These are phyloP conservation scores for Cyclanthera cordifolia DNA, from an alignment of 306 rosid genomes.

Conservation along the genomic window DNA sequence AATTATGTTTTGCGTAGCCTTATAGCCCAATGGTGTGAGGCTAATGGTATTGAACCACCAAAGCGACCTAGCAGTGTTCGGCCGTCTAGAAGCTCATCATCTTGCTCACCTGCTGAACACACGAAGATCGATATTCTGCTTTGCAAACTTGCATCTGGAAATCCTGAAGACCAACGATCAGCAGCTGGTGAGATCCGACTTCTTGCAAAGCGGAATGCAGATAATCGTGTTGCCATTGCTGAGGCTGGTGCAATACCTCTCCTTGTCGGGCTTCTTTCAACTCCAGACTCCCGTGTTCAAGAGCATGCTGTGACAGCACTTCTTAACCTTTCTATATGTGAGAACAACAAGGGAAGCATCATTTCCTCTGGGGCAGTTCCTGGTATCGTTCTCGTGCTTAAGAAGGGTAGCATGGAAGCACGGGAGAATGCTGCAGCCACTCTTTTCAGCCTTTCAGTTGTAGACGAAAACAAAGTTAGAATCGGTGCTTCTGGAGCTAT, in stretches of 20 bases:
- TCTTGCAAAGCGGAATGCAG: constrained; percentile 92
- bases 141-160: constrained; percentile 48
- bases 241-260: constrained; percentile 97
- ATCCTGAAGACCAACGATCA: constrained; percentile 69
- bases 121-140: constrained; percentile 59
- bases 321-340: constrained; percentile 88
- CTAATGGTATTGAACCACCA: constrained; percentile 88
- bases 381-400: constrained; percentile 83
- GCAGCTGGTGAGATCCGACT: constrained; percentile 97
- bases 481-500: constrained; percentile 88
- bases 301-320: constrained; percentile 98
- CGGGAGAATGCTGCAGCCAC: constrained; percentile 99
- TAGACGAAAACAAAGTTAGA: constrained; percentile 74
- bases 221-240: constrained; percentile 92
- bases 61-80: constrained; percentile 58
- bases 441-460: constrained; percentile 95
- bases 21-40: constrained; percentile 97
- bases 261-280: constrained; percentile 64
- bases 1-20: constrained; percentile 87
- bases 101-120: constrained; percentile 73
- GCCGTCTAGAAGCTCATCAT: constrained; percentile 45
- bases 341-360: constrained; percentile 80
- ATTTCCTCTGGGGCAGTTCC: constrained; percentile 79
- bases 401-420: constrained; percentile 96
- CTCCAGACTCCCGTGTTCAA: constrained; percentile 83